Conservation (phyloP, 441 rosid species). For the Pelargonium myrrhifolium region DNA sequence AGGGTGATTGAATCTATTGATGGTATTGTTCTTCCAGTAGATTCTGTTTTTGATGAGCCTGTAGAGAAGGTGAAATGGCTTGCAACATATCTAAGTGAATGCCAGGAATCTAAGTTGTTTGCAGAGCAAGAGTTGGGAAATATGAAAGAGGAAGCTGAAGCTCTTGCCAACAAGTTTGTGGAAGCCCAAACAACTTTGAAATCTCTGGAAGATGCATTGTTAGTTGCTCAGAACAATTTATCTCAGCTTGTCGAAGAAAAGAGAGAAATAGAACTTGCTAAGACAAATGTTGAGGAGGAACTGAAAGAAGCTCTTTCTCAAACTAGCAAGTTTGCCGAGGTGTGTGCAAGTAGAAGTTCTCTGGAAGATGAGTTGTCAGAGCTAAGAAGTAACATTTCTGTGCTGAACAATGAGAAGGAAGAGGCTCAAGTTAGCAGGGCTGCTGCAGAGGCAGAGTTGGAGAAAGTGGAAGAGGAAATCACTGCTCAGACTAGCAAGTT, state of each 20-base stretch:
- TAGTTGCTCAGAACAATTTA: conserved; percentile 18
- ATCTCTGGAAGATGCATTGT: conserved; percentile 52
- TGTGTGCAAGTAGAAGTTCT: conserved; percentile 37
- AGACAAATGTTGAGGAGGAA: conserved; percentile 42
- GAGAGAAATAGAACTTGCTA: conserved; percentile 16
- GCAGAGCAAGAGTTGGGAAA: conserved; percentile 50
- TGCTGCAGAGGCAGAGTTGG: conserved; percentile 46
- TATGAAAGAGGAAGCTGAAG: conserved; percentile 39
- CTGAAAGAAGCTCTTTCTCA: conserved; percentile 49
- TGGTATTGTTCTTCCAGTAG: conserved; percentile 40
- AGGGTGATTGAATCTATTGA: conserved; percentile 48
- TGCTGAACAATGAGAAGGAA: conserved; percentile 55
- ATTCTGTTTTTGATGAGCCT: conserved; percentile 44
- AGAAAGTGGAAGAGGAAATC: conserved; percentile 44
- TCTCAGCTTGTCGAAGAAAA: conserved; percentile 17
- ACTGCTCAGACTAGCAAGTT: conserved; percentile 43
- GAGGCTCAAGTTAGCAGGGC: conserved; percentile 49
- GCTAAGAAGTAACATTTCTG: conserved; percentile 48
- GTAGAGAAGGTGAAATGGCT: conserved; percentile 58
- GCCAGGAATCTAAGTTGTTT: conserved; percentile 43
- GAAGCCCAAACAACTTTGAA: conserved; percentile 44
- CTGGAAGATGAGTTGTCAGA: conserved; percentile 59
- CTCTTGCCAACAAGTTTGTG: conserved; percentile 41
- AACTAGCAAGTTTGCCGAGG: conserved; percentile 47
- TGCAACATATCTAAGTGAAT: conserved; percentile 43